Evolutionary conservation across 108 stramenopile species (phyloP).

Genomic region (Parietichytrium sp.): DNA sequence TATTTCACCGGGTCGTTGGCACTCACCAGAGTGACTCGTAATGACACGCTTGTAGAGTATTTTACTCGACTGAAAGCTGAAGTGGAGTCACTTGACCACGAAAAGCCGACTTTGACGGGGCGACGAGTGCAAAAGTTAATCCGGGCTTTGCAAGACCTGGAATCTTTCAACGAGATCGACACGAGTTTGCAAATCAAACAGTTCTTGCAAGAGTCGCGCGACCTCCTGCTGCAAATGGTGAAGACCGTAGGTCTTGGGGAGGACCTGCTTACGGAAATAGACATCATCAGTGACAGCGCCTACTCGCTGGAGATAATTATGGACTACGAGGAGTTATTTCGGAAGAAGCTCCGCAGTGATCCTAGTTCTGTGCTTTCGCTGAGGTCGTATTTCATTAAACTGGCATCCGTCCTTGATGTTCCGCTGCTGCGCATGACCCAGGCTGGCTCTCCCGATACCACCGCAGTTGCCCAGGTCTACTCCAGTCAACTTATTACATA

Average conservation of each 20-base stretch:
- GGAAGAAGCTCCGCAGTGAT: constrained; percentile 56
- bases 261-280: constrained; percentile 50
- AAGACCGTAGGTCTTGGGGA: constrained; percentile 59
- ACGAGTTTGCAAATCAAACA: constrained; percentile 61
- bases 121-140: constrained; percentile 63
- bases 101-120: constrained; percentile 59
- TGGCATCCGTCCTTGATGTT: constrained; percentile 63
- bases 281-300: constrained; percentile 61
- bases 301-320: constrained; percentile 64
- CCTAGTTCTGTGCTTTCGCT: constrained; percentile 60
- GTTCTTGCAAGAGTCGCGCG: constrained; percentile 57
- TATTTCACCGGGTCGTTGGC: constrained; percentile 64
- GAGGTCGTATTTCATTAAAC: constrained; percentile 66
- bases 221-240: constrained; percentile 62
- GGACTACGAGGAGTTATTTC: constrained; percentile 61
- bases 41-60: constrained; percentile 60
- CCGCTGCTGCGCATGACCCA: constrained; percentile 63
- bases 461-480: constrained; percentile 61
- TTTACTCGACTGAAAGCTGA: constrained; percentile 58
- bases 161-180: constrained; percentile 66
- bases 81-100: constrained; percentile 54
- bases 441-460: constrained; percentile 55
- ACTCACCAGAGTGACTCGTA: constrained; percentile 55
- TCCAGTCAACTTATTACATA: constrained; percentile 63
- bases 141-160: constrained; percentile 64